Evolutionary conservation across 2,329 filamentous ascomycete species (phyloP).

Genomic region (Nothophoma quercina): DNA sequence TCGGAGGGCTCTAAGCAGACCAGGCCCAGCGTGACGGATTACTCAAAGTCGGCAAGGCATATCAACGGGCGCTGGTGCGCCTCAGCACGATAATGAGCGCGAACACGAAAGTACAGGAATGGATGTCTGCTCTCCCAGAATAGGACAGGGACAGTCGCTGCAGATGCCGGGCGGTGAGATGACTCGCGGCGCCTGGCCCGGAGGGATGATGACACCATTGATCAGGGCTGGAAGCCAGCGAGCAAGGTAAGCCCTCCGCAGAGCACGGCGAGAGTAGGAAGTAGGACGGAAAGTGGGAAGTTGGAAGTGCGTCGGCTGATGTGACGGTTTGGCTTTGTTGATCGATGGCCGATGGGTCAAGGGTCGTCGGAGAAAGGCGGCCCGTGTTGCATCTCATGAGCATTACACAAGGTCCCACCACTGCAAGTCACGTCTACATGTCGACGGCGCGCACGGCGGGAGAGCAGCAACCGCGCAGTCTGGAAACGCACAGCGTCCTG

Average conservation of each 20-base stretch:
- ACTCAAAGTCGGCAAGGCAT: conserved; percentile 6
- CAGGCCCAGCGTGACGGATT: conserved; percentile 34
- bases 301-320: conserved; percentile 37
- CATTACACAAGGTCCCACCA: conserved; percentile 18
- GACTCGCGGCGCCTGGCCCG: conserved; percentile 41
- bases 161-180: conserved; percentile 44
- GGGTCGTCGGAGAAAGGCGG: conserved; percentile 27
- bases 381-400: conserved; percentile 24
- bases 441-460: conserved; percentile 15
- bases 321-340: conserved; percentile 16
- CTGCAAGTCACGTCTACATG: conserved; percentile 12
- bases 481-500: neutral
- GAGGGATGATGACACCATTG: conserved; percentile 43
- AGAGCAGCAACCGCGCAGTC: conserved; percentile 19
- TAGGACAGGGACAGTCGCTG: conserved; percentile 34
- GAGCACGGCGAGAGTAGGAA: conserved; percentile 9
- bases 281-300: conserved; percentile 14
- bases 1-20: conserved; percentile 30
- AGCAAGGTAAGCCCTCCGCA: conserved; percentile 34
- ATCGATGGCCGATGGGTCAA: neutral
- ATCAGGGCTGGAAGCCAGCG: conserved; percentile 12
- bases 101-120: conserved; percentile 34
- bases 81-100: conserved; percentile 41
- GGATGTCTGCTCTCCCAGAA: conserved; percentile 13
- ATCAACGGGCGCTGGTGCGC: conserved; percentile 3